A percentile compares a stretch with the other conserved stretches of the same genome.
phyloP scores from a whole-genome alignment of 148 eudicot species.

The Nyssa sinensis region DNA sequence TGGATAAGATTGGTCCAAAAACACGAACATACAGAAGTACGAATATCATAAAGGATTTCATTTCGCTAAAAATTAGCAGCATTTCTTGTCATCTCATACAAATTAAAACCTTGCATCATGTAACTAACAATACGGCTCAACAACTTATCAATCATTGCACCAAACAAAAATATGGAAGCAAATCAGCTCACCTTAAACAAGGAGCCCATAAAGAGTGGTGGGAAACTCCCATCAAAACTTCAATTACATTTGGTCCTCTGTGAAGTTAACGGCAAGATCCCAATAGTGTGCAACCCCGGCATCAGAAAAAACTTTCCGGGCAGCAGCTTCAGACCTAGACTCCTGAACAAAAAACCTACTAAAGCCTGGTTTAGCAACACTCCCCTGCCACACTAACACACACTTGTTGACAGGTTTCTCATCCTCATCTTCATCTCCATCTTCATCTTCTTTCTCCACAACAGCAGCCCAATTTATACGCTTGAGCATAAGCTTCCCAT shows the following conservation, averaged over 20 bases:
- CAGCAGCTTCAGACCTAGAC: constrained; percentile 83
- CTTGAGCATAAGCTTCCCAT: constrained; percentile 81
- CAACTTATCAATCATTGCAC: no score
- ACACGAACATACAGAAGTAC: not conserved
- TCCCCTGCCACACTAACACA: constrained; percentile 86
- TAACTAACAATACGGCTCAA: no score
- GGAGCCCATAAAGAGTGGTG: no score
- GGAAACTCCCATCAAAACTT: not conserved
- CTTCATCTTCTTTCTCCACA: constrained; percentile 58
- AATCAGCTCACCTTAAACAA: constrained; percentile 1
- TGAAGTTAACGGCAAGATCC: constrained; percentile 79
- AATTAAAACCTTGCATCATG: not conserved
- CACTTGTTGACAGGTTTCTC: constrained; percentile 72
- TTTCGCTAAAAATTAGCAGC: constrained; percentile 2
- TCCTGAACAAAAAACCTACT: constrained; percentile 69
- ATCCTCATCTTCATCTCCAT: constrained; percentile 54
- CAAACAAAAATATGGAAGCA: not conserved
- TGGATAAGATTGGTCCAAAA: not conserved
- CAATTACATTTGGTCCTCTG: constrained; percentile 50
- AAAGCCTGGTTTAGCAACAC: constrained; percentile 68
- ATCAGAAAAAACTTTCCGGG: constrained; percentile 70
- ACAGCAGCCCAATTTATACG: constrained; percentile 86
- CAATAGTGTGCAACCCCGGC: constrained; percentile 91
- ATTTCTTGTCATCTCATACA: not conserved
- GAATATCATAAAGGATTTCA: not conserved